Percentiles rank a stretch among this genome's conserved stretches.
These are phyloP conservation scores for Leccinum boreale DNA, from an alignment of 768 basidiomycete genomes.

Conservation along the genomic window DNA sequence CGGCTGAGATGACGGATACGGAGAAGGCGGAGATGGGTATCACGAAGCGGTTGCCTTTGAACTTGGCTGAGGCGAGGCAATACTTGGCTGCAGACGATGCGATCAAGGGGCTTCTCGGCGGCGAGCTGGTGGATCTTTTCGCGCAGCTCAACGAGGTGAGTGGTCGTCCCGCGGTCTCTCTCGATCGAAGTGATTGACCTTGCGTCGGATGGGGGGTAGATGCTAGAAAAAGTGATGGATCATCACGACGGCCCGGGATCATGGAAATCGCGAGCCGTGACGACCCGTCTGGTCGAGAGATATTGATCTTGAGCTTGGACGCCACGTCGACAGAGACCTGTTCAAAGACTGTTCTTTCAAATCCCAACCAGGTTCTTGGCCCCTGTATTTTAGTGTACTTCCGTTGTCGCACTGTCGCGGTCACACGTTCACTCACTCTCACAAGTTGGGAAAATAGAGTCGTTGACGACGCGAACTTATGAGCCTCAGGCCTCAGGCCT, in stretches of 20 bases:
- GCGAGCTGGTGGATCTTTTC: constrained; percentile 44
- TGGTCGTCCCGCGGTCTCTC: background rate
- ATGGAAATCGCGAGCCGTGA: constrained; percentile 14
- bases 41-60: constrained; percentile 48
- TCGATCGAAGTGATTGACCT: background rate
- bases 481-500: no score
- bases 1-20: constrained; percentile 42
- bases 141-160: constrained; percentile 49
- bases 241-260: constrained; percentile 19
- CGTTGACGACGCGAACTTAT: background rate
- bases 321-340: background rate
- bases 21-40: constrained; percentile 48
- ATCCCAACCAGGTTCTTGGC: background rate
- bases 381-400: background rate
- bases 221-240: constrained; percentile 22
- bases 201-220: constrained; percentile 1
- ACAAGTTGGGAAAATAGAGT: background rate
- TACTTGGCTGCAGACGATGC: constrained; percentile 36
- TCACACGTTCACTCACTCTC: background rate
- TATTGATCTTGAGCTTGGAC: constrained; percentile 10
- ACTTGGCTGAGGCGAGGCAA: constrained; percentile 45
- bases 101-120: constrained; percentile 42
- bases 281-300: constrained; percentile 30
- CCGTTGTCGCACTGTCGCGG: background rate
- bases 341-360: no score